Evolutionary conservation across 345 rosid species (phyloP), one percentile per base, ranked within the genome.

Genomic region (Viola odorata): DNA sequence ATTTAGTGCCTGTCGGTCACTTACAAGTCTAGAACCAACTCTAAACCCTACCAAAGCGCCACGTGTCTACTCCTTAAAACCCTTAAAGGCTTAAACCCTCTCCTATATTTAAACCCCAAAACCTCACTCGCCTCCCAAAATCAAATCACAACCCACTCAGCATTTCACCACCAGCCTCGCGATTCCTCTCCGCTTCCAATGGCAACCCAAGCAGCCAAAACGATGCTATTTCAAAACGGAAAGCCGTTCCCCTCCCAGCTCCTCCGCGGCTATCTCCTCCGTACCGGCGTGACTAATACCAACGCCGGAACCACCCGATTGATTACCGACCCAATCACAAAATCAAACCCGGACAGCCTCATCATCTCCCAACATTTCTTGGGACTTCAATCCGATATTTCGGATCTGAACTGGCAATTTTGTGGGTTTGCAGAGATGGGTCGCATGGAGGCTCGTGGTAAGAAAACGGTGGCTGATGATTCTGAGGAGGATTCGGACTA

Each of bases 191-290:
- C 42, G 53, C 53, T 13, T 49, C 52, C 15, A 51, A 51, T 53
- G 38, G 56, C 56, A 36, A 11, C 13, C 6, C 15, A 55, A 57
- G 55, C 62, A 0, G 57, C 62, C 7, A 62, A 66, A 12, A 36
- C 17, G 51, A 41, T 56, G 51, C 41, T 68, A 8, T 55, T 50
- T 37, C 55, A 48, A 32, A 61, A 10, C 45, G 61, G 67, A 3
- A 68, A 49, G 57, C 48, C 66, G 38, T 56, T 55, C 17, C 58
- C 72, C 8, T n/a, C 32, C 7, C 62, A 41, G 7, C 45, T 41
- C 9, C 62, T 68, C 50, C 62, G 62, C 2, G 41, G 62, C 57
- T 58, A 47, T n/a, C 37, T 55, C 12, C 12, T 5, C 32, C 32
- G 32, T 23, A 2, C 32, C 5, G 56, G 39, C 5, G 56, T 5